Evolutionary conservation across 1,139 yeast species (phyloP).

Genomic region (Scheffersomyces segobiensis): DNA sequence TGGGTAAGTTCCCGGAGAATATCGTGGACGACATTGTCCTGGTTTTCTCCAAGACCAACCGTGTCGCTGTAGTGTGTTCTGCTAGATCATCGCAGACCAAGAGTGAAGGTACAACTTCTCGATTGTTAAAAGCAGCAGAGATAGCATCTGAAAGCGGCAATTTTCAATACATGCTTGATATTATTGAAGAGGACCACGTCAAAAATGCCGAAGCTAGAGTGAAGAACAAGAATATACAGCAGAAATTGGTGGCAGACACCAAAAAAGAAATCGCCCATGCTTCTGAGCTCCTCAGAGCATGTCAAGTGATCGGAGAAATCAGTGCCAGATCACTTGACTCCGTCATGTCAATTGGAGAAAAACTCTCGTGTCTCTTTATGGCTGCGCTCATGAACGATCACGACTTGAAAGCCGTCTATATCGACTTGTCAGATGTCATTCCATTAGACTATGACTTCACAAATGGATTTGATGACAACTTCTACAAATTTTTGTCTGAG

Average conservation of each 20-base stretch:
- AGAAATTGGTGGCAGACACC: slow-evolving; percentile 56
- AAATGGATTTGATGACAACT: slow-evolving; percentile 61
- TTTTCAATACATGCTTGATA: slow-evolving; percentile 52
- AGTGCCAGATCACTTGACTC: slow-evolving; percentile 85
- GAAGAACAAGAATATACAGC: slow-evolving; percentile 41
- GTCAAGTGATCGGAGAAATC: slow-evolving; percentile 89
- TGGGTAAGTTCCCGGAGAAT: slow-evolving; percentile 86
- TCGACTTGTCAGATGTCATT: slow-evolving; percentile 75
- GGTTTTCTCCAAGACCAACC: slow-evolving; percentile 55
- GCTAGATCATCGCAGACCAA: slow-evolving; percentile 92
- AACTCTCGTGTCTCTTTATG: slow-evolving; percentile 86
- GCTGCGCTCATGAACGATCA: slow-evolving; percentile 79
- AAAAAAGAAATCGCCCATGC: slow-evolving; percentile 66
- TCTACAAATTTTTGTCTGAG: slow-evolving; percentile 64
- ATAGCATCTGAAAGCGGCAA: slow-evolving; percentile 61
- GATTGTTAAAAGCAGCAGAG: slow-evolving; percentile 80
- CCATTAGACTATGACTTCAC: slow-evolving; percentile 57
- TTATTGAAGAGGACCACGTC: slow-evolving; percentile 76
- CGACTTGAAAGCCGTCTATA: slow-evolving; percentile 73
- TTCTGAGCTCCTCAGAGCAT: slow-evolving; percentile 74
- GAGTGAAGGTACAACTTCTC: slow-evolving; percentile 91
- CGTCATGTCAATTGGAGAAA: slow-evolving; percentile 93
- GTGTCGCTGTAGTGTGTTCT: slow-evolving; percentile 95
- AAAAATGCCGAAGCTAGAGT: slow-evolving; percentile 66
- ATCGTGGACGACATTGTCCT: slow-evolving; percentile 84